phyloP scores from a whole-genome alignment of 495 filamentous ascomycete species.

The Penicillium verhagenii region DNA sequence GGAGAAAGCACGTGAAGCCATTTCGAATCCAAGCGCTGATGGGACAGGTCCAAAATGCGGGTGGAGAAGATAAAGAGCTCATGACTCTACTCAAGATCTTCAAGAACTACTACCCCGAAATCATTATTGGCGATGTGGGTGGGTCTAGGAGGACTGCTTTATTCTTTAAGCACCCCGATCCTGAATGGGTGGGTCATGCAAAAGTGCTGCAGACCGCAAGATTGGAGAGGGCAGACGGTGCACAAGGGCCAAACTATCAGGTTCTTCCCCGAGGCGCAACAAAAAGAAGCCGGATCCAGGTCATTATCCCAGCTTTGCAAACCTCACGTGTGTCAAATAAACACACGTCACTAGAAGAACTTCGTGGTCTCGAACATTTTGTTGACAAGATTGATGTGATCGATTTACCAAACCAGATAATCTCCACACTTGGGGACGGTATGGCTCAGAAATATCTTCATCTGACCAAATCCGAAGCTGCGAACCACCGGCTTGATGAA shows the following conservation, averaged over 20 bases:
- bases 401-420: conserved; percentile 76
- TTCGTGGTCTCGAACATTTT: conserved; percentile 70
- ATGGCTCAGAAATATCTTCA: conserved; percentile 75
- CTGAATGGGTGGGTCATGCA: conserved; percentile 71
- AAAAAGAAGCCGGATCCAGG: conserved; percentile 48
- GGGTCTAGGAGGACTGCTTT: conserved; percentile 34
- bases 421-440: conserved; percentile 71
- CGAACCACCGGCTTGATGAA: conserved; percentile 57
- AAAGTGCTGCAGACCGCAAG: conserved; percentile 64
- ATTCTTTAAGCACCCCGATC: conserved; percentile 67
- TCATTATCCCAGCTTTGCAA: conserved; percentile 65
- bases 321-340: conserved; percentile 61
- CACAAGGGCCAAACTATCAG: conserved; percentile 38
- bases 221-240: conserved; percentile 27
- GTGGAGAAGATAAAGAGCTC: conserved; percentile 67
- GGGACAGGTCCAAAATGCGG: conserved; percentile 45
- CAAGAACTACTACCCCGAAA: conserved; percentile 88
- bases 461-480: conserved; percentile 59
- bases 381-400: conserved; percentile 75
- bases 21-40: conserved; percentile 81
- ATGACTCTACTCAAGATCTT: conserved; percentile 77
- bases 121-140: conserved; percentile 68
- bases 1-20: conserved; percentile 83
- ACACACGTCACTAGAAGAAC: conserved; percentile 66
- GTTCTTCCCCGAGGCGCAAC: conserved; percentile 43